Evolutionary conservation across 345 rosid genomes (phyloP).

Genomic region (Raphanus sativus): DNA sequence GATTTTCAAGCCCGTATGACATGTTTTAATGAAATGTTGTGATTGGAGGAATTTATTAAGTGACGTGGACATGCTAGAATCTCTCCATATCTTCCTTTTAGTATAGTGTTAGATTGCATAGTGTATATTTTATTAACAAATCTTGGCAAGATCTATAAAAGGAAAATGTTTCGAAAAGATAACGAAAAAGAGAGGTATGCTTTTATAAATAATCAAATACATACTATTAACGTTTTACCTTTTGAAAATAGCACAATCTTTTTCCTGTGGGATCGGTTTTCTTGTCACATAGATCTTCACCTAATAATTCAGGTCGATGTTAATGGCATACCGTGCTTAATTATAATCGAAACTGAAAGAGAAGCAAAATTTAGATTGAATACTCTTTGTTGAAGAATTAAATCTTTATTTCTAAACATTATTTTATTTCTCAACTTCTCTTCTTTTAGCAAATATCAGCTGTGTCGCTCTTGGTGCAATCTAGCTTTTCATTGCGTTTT

Average conservation of each 20-base stretch:
- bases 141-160: constrained; percentile 37
- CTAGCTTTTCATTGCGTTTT: neutral
- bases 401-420: neutral
- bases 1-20: too few relatives aligned
- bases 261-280: constrained; percentile 14
- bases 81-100: too few relatives aligned
- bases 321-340: constrained; percentile 11
- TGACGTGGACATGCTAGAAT: too few relatives aligned
- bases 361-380: neutral
- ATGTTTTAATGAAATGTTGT: too few relatives aligned
- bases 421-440: neutral
- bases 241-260: constrained; percentile 7
- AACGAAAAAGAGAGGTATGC: constrained; percentile 32
- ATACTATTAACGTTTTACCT: constrained; percentile 17
- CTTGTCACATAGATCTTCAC: constrained; percentile 19
- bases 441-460: neutral
- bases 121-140: constrained; percentile 25
- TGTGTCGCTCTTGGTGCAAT: neutral
- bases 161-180: constrained; percentile 18
- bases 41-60: too few relatives aligned
- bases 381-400: neutral
- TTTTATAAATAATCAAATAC: constrained; percentile 2
- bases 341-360: neutral
- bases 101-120: neutral
- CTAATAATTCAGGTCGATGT: constrained; percentile 19